Percentiles rank a stretch among this genome's conserved stretches.
Conservation (phyloP, 495 filamentous ascomycete species). For the Xylaria castorea region DNA sequence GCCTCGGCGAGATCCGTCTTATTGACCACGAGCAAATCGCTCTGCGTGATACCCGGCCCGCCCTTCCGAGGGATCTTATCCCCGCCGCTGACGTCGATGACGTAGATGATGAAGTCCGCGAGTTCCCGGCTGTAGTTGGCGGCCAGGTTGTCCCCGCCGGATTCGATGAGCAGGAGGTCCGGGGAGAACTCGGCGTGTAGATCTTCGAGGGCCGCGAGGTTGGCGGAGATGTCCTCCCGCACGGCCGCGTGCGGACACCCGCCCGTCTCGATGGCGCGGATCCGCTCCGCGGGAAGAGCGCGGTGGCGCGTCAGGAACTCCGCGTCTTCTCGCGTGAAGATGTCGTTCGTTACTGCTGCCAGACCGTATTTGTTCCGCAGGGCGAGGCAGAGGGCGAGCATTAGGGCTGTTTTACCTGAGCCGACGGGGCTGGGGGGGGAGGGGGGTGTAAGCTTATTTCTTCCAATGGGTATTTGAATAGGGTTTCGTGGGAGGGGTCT, state of each 20-base stretch:
- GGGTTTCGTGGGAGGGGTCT: not conserved
- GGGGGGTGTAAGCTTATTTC: constrained; percentile 28
- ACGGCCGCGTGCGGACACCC: constrained; percentile 98
- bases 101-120: constrained; percentile 97
- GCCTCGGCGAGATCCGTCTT: constrained; percentile 94
- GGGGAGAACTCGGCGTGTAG: constrained; percentile 81
- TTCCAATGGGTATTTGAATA: too few species aligned
- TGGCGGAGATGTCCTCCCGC: constrained; percentile 93
- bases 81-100: constrained; percentile 96
- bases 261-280: constrained; percentile 96
- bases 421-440: constrained; percentile 87
- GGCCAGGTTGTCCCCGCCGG: constrained; percentile 93
- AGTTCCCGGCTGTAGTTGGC: constrained; percentile 95
- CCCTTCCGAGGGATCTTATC: constrained; percentile 98
- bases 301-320: constrained; percentile 90
- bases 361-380: constrained; percentile 81
- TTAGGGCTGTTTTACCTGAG: constrained; percentile 95
- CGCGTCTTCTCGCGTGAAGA: constrained; percentile 97
- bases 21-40: constrained; percentile 90
- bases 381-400: constrained; percentile 85
- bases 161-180: constrained; percentile 86
- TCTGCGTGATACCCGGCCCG: constrained; percentile 95
- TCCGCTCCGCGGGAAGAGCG: constrained; percentile 81
- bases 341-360: constrained; percentile 97
- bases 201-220: constrained; percentile 88